These are phyloP conservation scores for Blumeria graminis DNA, from an alignment of 2,329 filamentous ascomycete species.

Conservation along the genomic window DNA sequence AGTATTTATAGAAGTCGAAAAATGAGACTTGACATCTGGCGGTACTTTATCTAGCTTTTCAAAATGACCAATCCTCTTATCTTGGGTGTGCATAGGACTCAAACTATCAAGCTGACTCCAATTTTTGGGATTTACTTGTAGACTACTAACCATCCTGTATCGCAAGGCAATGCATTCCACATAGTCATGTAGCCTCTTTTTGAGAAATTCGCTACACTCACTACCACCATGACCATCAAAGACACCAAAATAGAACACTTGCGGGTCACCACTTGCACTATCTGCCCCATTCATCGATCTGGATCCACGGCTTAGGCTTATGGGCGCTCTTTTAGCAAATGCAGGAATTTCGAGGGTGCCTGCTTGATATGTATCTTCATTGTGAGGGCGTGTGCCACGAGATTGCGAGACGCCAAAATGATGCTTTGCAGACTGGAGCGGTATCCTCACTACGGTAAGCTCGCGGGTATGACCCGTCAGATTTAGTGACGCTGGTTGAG, in stretches of 20 bases:
- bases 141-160: conserved; percentile 57
- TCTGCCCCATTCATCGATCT: conserved; percentile 27
- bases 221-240: conserved; percentile 89
- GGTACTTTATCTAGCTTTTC: too few relatives aligned
- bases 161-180: conserved; percentile 57
- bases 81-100: too few relatives aligned
- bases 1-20: too few relatives aligned
- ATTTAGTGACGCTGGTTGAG: conserved; percentile 33
- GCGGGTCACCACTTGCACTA: conserved; percentile 65
- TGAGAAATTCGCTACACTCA: conserved; percentile 70
- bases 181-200: conserved; percentile 67
- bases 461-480: conserved; percentile 41
- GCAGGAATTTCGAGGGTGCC: conserved; percentile 83
- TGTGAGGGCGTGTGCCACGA: conserved; percentile 64
- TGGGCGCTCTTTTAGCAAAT: conserved; percentile 64
- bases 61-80: too few relatives aligned
- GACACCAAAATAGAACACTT: conserved; percentile 91
- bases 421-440: conserved; percentile 78
- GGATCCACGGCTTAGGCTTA: conserved; percentile 22
- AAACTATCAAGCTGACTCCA: too few relatives aligned
- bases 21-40: too few relatives aligned
- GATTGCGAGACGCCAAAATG: conserved; percentile 69
- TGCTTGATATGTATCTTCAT: conserved; percentile 85
- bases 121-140: conserved; percentile 21
- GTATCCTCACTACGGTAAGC: conserved; percentile 84